Conservation (phyloP, 2,329 filamentous ascomycete species). For the Phyllachora maydis region DNA sequence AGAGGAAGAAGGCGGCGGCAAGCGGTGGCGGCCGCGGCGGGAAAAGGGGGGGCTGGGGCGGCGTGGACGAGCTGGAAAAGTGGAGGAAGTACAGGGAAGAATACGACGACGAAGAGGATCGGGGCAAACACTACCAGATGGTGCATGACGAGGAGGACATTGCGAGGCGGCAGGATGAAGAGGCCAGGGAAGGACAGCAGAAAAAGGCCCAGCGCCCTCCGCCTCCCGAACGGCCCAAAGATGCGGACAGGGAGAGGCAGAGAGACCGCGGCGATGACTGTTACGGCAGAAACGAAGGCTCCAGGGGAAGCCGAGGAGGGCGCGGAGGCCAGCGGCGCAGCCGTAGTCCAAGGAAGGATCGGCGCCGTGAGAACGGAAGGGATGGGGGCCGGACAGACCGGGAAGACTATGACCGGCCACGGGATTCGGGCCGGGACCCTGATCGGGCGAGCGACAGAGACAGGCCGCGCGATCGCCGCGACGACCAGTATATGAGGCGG, state of each 20-base stretch:
- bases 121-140: conserved; percentile 45
- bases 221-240: too few relatives aligned
- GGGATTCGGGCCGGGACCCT: conserved; percentile 7
- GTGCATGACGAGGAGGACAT: conserved; percentile 61
- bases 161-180: conserved; percentile 24
- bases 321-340: conserved; percentile 14
- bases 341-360: conserved; percentile 9
- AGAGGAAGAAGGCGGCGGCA: conserved; percentile 34
- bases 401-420: conserved; percentile 14
- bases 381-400: conserved; percentile 11
- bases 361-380: conserved; percentile 7
- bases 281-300: conserved; percentile 1
- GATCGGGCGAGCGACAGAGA: conserved; percentile 10
- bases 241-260: conserved; percentile 5
- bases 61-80: conserved; percentile 73
- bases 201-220: too few relatives aligned
- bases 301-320: conserved; percentile 2
- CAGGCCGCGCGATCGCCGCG: conserved; percentile 10
- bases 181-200: too few relatives aligned
- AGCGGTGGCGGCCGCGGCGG: too few relatives aligned
- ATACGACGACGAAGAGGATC: conserved; percentile 19
- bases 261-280: conserved; percentile 1
- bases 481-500: conserved; percentile 5
- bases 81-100: conserved; percentile 73
- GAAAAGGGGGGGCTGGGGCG: conserved; percentile 79